Conservation (phyloP, 257 asterid species). For the Misopates orontium region DNA sequence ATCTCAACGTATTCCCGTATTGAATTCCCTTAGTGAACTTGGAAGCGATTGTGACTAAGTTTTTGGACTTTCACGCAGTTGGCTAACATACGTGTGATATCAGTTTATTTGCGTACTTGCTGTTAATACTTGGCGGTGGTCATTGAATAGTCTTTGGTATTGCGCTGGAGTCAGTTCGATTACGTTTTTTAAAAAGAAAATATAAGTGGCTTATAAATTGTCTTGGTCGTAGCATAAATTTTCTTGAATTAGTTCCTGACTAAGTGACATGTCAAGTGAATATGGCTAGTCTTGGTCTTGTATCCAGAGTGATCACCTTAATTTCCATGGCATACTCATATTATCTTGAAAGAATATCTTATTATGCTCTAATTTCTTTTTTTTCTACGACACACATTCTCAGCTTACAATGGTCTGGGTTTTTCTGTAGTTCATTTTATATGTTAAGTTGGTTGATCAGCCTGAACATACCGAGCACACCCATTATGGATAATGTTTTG, state of each 20-base stretch:
- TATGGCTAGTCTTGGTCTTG: neutral
- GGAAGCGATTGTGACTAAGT: neutral
- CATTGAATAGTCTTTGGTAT: slow-evolving; percentile 3
- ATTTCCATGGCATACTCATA: neutral
- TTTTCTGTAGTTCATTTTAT: neutral
- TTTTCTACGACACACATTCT: neutral
- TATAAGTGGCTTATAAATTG: neutral
- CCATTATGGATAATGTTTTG: neutral
- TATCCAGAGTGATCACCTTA: neutral
- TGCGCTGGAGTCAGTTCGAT: neutral
- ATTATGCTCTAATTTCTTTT: slow-evolving; percentile 4
- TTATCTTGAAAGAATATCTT: neutral
- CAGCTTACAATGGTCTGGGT: neutral
- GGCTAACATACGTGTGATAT: neutral
- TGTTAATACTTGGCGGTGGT: neutral
- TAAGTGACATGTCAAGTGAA: neutral
- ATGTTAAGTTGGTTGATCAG: neutral
- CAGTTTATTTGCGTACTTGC: neutral
- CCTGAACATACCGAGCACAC: neutral
- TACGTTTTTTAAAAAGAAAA: neutral
- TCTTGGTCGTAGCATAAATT: neutral
- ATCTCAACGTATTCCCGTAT: neutral
- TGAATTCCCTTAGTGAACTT: neutral
- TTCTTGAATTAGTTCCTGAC: neutral
- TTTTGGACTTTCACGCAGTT: neutral